Conservation (phyloP, 1,139 yeast species). For the Wickerhamomyces sp. region DNA sequence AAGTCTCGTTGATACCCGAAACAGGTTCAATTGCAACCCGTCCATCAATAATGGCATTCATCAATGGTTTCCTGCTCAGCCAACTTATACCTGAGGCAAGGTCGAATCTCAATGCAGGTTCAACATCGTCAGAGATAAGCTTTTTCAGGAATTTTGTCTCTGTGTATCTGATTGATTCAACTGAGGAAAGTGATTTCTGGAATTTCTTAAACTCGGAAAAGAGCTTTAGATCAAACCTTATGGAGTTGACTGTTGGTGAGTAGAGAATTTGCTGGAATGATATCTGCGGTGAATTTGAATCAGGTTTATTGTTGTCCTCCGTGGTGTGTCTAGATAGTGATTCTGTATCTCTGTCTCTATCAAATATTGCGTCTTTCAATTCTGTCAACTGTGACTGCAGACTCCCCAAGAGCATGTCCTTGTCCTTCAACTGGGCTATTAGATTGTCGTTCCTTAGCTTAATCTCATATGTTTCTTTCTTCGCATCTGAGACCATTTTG, state of each 20-base stretch:
- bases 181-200: conserved; percentile 26
- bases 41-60: conserved; percentile 72
- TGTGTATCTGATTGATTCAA: conserved; percentile 29
- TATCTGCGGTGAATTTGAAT: conserved; percentile 15
- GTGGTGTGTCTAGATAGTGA: conserved; percentile 19
- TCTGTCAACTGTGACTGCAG: conserved; percentile 66
- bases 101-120: conserved; percentile 59
- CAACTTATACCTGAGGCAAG: conserved; percentile 57
- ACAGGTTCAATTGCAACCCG: conserved; percentile 82
- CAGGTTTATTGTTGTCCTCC: conserved; percentile 11
- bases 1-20: conserved; percentile 74
- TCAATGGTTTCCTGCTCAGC: conserved; percentile 52
- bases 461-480: conserved; percentile 49
- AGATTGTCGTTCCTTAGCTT: conserved; percentile 47
- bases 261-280: conserved; percentile 27
- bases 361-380: conserved; percentile 54
- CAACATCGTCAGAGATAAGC: conserved; percentile 73
- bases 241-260: conserved; percentile 51
- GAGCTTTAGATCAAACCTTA: conserved; percentile 51
- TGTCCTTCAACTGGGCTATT: conserved; percentile 63
- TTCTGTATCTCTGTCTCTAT: conserved; percentile 36
- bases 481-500: conserved; percentile 70
- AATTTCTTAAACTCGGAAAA: conserved; percentile 32
- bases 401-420: conserved; percentile 60
- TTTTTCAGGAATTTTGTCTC: conserved; percentile 52